Evolutionary conservation across 1,139 yeast species (phyloP), one percentile per base, ranked within the genome.

Genomic region (Hyphopichia burtonii): DNA sequence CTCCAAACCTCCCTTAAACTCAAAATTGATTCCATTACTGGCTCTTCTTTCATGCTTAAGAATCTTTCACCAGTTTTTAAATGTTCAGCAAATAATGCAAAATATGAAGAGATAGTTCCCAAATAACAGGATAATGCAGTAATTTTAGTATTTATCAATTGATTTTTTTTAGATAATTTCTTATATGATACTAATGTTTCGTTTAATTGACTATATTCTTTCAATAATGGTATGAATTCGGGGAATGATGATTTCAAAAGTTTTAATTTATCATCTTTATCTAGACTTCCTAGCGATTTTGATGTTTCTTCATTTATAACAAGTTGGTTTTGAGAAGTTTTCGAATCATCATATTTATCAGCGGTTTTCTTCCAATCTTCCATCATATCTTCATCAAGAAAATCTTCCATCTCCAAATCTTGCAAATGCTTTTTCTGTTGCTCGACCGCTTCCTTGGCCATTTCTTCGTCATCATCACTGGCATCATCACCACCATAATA

Each of bases 1-100:
- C 94, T 78, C 96, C 97, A 91, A n/a, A 86, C 76, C 58, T 90
- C 96, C 51, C 94, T 76, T 3, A 93, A 75, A 42, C 86, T 82
- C 44, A 91, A 70, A 36, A 91, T 84, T 27, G 85, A 77, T 55
- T 87, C 91, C 96, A 91, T 90, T 2, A 91, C 85, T 2, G 93
- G 87, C 52, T 85, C 91, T 44, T 87, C 94, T 54, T 86, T 89
- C 84, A 91, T 81, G 25, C 83, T 72, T 28, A 60, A 47, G 54
- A 83, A 82, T 8, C 74, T 73, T 41, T 82, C 86, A 4, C 74
- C 79, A 34, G 71, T 70, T 34, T 69, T 69, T 43, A 84, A 63
- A 34, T 78, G 71, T 31, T 80, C 82, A 34, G 78, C 63, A 49
- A 90, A 77, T 32, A 90, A 61, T 9, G 94, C 87, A 60, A 89